A percentile compares a stretch with the other conserved stretches of the same genome.
phyloP scores from a whole-genome alignment of 345 rosid genomes.

The Salix exigua region DNA sequence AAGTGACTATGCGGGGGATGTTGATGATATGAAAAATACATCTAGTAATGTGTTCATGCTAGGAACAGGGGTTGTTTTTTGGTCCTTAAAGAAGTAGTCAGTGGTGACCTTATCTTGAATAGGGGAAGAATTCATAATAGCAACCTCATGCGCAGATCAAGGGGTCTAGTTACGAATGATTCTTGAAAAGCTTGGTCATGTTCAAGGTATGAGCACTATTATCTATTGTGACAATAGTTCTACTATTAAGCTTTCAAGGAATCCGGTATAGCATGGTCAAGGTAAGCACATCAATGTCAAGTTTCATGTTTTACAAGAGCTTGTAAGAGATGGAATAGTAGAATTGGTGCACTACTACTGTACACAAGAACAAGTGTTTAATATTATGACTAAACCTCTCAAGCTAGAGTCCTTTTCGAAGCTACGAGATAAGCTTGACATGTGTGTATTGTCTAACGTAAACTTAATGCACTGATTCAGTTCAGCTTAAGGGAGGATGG shows the following conservation, averaged over 20 bases:
- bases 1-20: too few relatives aligned
- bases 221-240: background rate
- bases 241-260: background rate
- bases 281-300: background rate
- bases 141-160: background rate
- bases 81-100: too few relatives aligned
- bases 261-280: background rate
- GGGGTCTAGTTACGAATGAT: background rate
- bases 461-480: background rate
- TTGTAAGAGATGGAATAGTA: background rate
- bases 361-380: background rate
- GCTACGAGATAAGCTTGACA: background rate
- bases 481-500: background rate
- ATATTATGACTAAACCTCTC: background rate
- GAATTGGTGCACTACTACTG: background rate
- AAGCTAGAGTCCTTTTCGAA: background rate
- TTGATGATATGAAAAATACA: too few relatives aligned
- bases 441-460: background rate
- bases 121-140: background rate
- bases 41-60: too few relatives aligned
- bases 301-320: background rate
- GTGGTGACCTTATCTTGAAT: too few relatives aligned
- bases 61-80: too few relatives aligned
- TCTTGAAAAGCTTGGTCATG: background rate
- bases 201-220: background rate